Conservation (phyloP, 2,329 filamentous ascomycete genomes). For the Colletotrichum truncatum region DNA sequence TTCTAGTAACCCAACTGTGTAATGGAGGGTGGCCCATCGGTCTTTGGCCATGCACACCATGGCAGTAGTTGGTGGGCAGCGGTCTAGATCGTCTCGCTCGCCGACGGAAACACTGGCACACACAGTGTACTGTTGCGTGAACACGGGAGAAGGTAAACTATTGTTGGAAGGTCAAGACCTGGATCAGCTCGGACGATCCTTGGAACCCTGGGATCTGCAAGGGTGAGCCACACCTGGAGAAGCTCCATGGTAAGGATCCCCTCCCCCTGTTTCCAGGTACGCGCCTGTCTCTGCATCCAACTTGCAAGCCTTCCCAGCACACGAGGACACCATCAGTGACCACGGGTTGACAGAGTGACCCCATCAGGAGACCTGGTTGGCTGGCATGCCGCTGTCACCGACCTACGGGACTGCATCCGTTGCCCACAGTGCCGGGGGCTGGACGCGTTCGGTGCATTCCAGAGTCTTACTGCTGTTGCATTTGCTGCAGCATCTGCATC, state of each 20-base stretch:
- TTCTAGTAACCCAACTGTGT: constrained; percentile 11
- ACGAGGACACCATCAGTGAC: constrained; percentile 24
- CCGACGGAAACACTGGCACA: background rate
- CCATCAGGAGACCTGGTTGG: constrained; percentile 15
- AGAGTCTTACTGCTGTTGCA: background rate
- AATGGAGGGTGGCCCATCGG: constrained; percentile 27
- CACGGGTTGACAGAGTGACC: background rate
- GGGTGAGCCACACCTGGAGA: background rate
- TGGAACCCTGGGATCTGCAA: constrained; percentile 15
- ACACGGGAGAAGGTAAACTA: background rate
- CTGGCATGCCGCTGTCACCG: constrained; percentile 24
- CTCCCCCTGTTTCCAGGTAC: constrained; percentile 25
- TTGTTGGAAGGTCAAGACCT: background rate
- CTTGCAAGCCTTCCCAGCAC: constrained; percentile 1
- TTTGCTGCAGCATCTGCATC: constrained; percentile 7
- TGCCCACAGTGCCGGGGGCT: background rate
- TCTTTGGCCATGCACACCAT: constrained; percentile 19
- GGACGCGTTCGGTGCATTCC: constrained; percentile 17
- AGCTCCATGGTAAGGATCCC: constrained; percentile 12
- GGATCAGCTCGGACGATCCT: constrained; percentile 4
- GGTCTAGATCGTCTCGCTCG: constrained; percentile 13
- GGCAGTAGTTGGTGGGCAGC: constrained; percentile 3
- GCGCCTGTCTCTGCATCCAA: constrained; percentile 4
- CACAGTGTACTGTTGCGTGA: background rate
- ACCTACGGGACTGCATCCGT: constrained; percentile 20